Evolutionary conservation across 768 basidiomycete species (phyloP).

Genomic region (Leucosporidium yakuticum): DNA sequence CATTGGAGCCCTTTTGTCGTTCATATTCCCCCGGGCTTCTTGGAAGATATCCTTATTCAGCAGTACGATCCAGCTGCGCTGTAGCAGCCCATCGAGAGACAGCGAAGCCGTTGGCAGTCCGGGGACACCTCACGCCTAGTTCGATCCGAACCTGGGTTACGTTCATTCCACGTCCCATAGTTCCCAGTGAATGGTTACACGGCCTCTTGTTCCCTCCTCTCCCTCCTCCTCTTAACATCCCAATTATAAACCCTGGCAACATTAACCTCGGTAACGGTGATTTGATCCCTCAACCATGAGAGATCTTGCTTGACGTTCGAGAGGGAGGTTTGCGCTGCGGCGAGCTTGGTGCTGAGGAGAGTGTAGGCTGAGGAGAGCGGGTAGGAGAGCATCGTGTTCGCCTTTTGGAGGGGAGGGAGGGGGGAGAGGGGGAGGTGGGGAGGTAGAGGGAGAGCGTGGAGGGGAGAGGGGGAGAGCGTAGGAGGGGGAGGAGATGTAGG

Average conservation of each 20-base stretch:
- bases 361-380: slow-evolving; percentile 68
- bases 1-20: too few relatives aligned
- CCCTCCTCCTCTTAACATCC: slow-evolving; percentile 79
- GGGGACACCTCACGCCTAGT: too few relatives aligned
- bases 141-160: too few relatives aligned
- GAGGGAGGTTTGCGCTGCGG: slow-evolving; percentile 61
- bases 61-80: too few relatives aligned
- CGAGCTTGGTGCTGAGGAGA: slow-evolving; percentile 68
- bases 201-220: slow-evolving; percentile 35
- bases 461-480: too few relatives aligned
- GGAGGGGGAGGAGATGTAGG: too few relatives aligned
- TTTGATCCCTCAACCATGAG: slow-evolving; percentile 86
- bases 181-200: too few relatives aligned
- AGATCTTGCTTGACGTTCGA: slow-evolving; percentile 73
- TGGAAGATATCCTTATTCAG: too few relatives aligned
- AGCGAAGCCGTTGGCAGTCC: too few relatives aligned
- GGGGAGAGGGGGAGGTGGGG: neutral
- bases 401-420: slow-evolving; percentile 51
- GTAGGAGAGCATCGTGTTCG: slow-evolving; percentile 96
- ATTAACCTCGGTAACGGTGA: slow-evolving; percentile 94
- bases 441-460: neutral
- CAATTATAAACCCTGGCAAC: slow-evolving; percentile 93
- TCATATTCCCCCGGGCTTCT: too few relatives aligned
- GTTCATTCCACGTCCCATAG: too few relatives aligned
- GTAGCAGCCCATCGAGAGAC: too few relatives aligned